Conservation (phyloP, 2,329 filamentous ascomycete species). For the Moelleriella libera region DNA sequence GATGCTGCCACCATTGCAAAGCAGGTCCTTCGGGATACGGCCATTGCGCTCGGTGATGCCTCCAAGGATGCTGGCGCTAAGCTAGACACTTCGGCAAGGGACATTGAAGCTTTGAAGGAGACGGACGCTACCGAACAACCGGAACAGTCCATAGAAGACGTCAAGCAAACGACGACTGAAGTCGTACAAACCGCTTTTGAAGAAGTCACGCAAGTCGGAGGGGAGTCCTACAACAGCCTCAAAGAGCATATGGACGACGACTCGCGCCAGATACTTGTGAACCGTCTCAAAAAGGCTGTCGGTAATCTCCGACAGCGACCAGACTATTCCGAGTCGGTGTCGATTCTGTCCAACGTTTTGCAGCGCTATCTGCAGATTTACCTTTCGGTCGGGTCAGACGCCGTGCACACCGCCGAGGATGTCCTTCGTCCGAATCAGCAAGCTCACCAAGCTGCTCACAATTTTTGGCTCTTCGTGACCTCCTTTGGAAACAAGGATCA, state of each 20-base stretch:
- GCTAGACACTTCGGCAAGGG: conserved; percentile 54
- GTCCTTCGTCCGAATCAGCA: conserved; percentile 62
- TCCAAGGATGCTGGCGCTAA: conserved; percentile 62
- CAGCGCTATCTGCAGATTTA: conserved; percentile 69
- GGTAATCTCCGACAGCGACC: conserved; percentile 57
- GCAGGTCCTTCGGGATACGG: conserved; percentile 78
- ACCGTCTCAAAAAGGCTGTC: conserved; percentile 65
- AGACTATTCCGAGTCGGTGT: conserved; percentile 80
- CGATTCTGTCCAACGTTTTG: conserved; percentile 59
- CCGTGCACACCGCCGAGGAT: conserved; percentile 50
- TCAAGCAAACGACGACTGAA: conserved; percentile 41
- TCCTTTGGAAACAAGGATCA: conserved; percentile 62
- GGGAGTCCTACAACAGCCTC: conserved; percentile 52
- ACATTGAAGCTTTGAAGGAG: conserved; percentile 31
- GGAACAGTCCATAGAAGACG: conserved; percentile 44
- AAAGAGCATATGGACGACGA: conserved; percentile 58
- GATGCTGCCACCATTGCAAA: conserved; percentile 68
- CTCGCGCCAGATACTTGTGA: conserved; percentile 58
- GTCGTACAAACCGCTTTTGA: conserved; percentile 24
- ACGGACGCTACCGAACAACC: conserved; percentile 11
- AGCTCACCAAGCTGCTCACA: conserved; percentile 59
- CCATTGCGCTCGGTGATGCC: conserved; percentile 61
- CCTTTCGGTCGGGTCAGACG: conserved; percentile 55
- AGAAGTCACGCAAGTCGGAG: conserved; percentile 15
- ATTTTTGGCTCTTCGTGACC: conserved; percentile 68